A percentile compares a stretch with the other conserved stretches of the same genome.
Conservation (phyloP, 2,329 filamentous ascomycete species). For the Fusarium armeniacum region DNA sequence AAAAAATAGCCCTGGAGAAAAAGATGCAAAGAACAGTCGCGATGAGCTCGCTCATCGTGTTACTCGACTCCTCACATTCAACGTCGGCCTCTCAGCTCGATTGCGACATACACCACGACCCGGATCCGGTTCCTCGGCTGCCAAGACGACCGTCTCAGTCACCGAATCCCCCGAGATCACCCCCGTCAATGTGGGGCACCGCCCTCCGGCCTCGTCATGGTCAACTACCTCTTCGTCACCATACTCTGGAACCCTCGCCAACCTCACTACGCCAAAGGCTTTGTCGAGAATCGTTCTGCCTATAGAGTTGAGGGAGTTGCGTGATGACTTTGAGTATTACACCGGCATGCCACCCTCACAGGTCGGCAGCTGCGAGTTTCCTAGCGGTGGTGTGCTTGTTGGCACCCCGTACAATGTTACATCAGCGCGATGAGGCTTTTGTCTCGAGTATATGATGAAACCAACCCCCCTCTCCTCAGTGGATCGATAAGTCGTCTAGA, state of each 20-base stretch:
- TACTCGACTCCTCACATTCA: conserved; percentile 54
- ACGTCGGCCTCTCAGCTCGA: conserved; percentile 52
- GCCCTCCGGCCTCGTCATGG: conserved; percentile 33
- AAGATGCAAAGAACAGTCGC: conserved; percentile 55
- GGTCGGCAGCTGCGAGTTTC: conserved; percentile 50
- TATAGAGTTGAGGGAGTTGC: conserved; percentile 51
- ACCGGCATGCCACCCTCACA: conserved; percentile 50
- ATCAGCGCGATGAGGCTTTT: conserved; percentile 26
- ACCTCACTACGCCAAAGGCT: conserved; percentile 51
- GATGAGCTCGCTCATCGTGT: conserved; percentile 55
- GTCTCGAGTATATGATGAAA: neutral
- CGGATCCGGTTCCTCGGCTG: conserved; percentile 37
- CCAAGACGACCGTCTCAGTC: conserved; percentile 35
- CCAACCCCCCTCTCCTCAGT: neutral
- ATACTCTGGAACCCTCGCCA: conserved; percentile 53
- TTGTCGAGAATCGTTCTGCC: conserved; percentile 54
- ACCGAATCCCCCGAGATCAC: conserved; percentile 31
- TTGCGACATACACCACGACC: conserved; percentile 49
- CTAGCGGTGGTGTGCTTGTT: conserved; percentile 39
- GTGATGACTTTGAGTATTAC: conserved; percentile 54
- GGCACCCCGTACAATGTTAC: conserved; percentile 24
- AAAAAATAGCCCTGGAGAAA: conserved; percentile 52
- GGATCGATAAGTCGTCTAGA: conserved; percentile 14
- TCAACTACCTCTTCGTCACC: conserved; percentile 28
- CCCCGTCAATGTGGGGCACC: conserved; percentile 42